A percentile compares a stretch with the other conserved stretches of the same genome.
Evolutionary conservation across 305 asterid genomes (phyloP).

Genomic region (Stenogyne calaminthoides): DNA sequence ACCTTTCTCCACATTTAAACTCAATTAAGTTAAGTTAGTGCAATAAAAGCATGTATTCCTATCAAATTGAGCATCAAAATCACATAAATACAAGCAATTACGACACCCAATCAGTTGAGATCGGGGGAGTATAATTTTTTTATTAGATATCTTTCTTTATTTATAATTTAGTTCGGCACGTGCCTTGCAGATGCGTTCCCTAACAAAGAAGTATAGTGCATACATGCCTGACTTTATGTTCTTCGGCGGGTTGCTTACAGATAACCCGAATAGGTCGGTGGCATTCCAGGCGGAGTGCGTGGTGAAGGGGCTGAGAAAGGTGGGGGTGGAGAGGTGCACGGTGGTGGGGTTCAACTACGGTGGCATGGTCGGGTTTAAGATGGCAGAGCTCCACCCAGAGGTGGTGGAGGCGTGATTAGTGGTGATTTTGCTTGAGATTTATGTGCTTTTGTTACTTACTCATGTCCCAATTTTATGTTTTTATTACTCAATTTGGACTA

Average conservation of each 20-base stretch:
- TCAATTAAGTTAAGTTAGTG: no score
- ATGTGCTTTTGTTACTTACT: no score
- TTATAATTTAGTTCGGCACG: neutral
- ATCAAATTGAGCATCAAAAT: no score
- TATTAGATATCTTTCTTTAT: no score
- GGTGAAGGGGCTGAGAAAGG: conserved; percentile 56
- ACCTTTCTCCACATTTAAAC: no score
- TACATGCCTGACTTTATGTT: conserved; percentile 87
- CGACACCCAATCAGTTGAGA: no score
- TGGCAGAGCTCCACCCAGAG: conserved; percentile 77
- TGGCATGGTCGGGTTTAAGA: conserved; percentile 91
- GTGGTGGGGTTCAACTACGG: conserved; percentile 94
- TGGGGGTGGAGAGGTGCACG: conserved; percentile 71
- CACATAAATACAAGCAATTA: no score
- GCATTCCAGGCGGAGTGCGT: conserved; percentile 76
- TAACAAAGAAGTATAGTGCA: conserved; percentile 66
- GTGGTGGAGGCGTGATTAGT: conserved; percentile 64
- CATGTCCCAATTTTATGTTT: no score
- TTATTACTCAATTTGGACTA: no score
- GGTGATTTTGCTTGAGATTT: no score
- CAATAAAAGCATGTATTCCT: no score
- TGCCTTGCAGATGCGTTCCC: conserved; percentile 21
- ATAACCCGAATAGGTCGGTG: conserved; percentile 67
- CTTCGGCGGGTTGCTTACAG: conserved; percentile 79
- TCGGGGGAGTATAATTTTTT: no score